phyloP scores from a whole-genome alignment of 106 monocot genomes.

The Ottelia alismoides region DNA sequence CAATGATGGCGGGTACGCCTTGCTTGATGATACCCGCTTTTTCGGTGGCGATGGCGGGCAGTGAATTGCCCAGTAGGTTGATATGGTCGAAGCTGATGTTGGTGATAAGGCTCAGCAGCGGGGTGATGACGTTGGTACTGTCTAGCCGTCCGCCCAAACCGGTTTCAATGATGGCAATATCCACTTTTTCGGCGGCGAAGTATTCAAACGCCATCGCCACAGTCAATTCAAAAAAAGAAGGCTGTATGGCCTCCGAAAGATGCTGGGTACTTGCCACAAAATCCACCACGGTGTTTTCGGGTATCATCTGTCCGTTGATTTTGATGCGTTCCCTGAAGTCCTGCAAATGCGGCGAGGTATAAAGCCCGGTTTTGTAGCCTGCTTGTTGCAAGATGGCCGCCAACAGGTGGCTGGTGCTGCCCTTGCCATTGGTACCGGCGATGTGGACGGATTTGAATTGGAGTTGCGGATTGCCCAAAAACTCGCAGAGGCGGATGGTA shows the following conservation, averaged over 20 bases:
- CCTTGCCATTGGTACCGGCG: too few species aligned
- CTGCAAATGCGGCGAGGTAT: not conserved
- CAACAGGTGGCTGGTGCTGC: too few species aligned
- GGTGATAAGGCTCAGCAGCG: not conserved
- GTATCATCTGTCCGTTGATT: not conserved
- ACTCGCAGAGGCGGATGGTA: too few species aligned
- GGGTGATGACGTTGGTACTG: not conserved
- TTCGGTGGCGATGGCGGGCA: not conserved
- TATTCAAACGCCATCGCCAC: not conserved
- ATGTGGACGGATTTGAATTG: too few species aligned
- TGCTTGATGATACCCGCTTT: not conserved
- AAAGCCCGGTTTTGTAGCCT: not conserved
- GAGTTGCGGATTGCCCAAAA: too few species aligned
- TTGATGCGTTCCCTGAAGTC: not conserved
- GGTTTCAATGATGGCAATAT: not conserved
- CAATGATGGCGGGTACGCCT: not conserved
- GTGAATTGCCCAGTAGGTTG: not conserved
- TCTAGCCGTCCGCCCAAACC: not conserved
- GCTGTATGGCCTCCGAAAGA: too few species aligned
- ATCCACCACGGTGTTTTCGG: not conserved
- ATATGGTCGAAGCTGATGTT: not conserved
- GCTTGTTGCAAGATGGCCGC: too few species aligned
- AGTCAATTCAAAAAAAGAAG: not conserved
- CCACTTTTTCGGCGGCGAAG: not conserved
- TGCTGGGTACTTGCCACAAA: not conserved